phyloP scores from a whole-genome alignment of 2,329 filamentous ascomycete genomes.

The Fusarium chuoi region DNA sequence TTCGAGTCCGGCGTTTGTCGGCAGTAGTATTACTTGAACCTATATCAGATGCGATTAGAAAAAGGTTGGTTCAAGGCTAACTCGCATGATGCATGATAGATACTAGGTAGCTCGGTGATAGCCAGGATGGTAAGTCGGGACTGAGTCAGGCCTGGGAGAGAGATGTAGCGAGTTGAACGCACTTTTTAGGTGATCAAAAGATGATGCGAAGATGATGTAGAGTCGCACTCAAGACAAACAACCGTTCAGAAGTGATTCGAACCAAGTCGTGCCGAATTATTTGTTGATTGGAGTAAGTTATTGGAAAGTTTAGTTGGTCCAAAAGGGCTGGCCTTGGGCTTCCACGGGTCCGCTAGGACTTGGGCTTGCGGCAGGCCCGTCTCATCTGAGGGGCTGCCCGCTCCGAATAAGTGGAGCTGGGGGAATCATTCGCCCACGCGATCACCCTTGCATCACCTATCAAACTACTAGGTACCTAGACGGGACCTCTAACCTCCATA shows the following conservation, averaged over 20 bases:
- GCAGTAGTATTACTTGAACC: conserved; percentile 21
- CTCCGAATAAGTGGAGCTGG: conserved; percentile 19
- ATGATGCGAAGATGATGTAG: neutral
- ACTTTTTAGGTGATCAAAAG: conserved; percentile 1
- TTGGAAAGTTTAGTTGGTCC: conserved; percentile 17
- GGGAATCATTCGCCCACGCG: conserved; percentile 33
- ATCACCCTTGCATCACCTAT: conserved; percentile 35
- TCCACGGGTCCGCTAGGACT: neutral
- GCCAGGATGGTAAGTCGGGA: neutral
- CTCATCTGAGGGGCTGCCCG: conserved; percentile 29
- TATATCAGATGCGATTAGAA: conserved; percentile 40
- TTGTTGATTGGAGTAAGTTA: neutral
- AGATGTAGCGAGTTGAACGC: neutral
- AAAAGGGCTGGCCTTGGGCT: conserved; percentile 1
- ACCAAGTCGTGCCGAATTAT: neutral
- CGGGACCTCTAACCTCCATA: neutral
- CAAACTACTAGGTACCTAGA: neutral
- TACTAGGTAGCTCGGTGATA: neutral
- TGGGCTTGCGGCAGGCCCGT: conserved; percentile 11
- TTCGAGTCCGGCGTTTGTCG: conserved; percentile 21
- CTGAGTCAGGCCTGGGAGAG: neutral
- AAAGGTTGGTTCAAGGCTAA: conserved; percentile 37
- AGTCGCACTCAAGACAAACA: neutral
- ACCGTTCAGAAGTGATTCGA: conserved; percentile 2
- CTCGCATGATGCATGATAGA: conserved; percentile 42